Conservation (phyloP, 2,329 filamentous ascomycete species). For the Aureobasidium sp. region DNA sequence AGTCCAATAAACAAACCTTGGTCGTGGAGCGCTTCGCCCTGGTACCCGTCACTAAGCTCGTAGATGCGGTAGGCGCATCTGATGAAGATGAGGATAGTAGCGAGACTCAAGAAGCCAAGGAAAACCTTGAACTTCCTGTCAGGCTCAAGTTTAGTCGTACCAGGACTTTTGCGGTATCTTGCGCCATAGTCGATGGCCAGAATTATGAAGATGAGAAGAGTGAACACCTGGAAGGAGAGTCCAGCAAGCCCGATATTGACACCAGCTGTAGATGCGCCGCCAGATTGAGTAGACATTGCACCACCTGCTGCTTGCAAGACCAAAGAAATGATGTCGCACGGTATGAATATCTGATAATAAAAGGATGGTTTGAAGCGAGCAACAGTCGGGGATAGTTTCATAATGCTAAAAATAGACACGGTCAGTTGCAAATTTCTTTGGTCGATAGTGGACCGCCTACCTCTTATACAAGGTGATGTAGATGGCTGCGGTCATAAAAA, state of each 20-base stretch:
- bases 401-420: conserved; percentile 16
- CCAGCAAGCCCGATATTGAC: conserved; percentile 60
- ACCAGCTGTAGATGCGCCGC: conserved; percentile 33
- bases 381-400: conserved; percentile 17
- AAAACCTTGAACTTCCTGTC: conserved; percentile 45
- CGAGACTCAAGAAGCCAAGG: conserved; percentile 44
- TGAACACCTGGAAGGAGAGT: conserved; percentile 53
- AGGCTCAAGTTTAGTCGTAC: background rate
- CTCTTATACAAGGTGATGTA: conserved; percentile 50
- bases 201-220: conserved; percentile 48
- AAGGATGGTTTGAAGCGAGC: conserved; percentile 19
- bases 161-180: background rate
- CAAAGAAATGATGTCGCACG: conserved; percentile 55
- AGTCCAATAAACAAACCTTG: conserved; percentile 18
- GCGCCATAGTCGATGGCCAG: conserved; percentile 44
- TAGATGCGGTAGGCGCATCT: conserved; percentile 57
- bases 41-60: conserved; percentile 57
- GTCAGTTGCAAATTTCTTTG: background rate
- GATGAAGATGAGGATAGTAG: conserved; percentile 52
- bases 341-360: conserved; percentile 45
- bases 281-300: conserved; percentile 31
- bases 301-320: conserved; percentile 51
- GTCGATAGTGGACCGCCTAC: background rate
- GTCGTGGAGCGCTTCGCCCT: conserved; percentile 39
- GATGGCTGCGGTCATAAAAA: conserved; percentile 57